phyloP scores from a whole-genome alignment of 2,329 filamentous ascomycete species.

The Verticillium albo-atrum region DNA sequence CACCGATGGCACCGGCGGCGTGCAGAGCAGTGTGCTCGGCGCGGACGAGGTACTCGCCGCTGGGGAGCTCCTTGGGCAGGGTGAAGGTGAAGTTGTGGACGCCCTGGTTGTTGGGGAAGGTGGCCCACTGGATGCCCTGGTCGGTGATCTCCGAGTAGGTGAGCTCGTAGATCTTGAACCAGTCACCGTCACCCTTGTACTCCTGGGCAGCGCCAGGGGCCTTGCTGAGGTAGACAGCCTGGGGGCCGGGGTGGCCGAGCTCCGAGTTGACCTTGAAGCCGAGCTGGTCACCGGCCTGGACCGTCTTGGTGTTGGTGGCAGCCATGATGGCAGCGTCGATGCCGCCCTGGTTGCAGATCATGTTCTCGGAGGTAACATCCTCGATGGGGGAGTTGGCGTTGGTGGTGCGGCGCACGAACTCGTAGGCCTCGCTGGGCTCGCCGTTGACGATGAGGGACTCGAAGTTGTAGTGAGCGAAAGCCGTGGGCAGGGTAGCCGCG shows the following conservation, averaged over 20 bases:
- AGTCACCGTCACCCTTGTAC: constrained; percentile 28
- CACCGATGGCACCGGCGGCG: constrained; percentile 25
- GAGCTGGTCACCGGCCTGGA: background rate
- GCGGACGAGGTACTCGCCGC: constrained; percentile 38
- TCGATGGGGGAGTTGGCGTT: constrained; percentile 31
- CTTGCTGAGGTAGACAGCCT: constrained; percentile 31
- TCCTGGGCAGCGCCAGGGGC: constrained; percentile 20
- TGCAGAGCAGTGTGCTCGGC: constrained; percentile 43
- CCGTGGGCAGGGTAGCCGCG: constrained; percentile 9
- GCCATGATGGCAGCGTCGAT: constrained; percentile 28
- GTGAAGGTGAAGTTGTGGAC: constrained; percentile 1
- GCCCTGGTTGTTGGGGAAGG: constrained; percentile 16
- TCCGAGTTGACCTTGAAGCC: background rate
- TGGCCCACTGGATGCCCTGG: constrained; percentile 25
- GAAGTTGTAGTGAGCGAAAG: constrained; percentile 15
- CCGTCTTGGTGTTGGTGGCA: constrained; percentile 24
- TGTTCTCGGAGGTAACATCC: constrained; percentile 30
- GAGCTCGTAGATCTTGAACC: constrained; percentile 32
- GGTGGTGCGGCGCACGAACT: constrained; percentile 12
- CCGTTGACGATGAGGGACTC: constrained; percentile 14
- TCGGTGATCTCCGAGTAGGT: constrained; percentile 21
- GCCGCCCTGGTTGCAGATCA: constrained; percentile 34
- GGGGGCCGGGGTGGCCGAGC: constrained; percentile 32
- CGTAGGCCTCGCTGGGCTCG: constrained; percentile 9
- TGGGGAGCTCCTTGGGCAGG: constrained; percentile 28